These are phyloP conservation scores for Zasmidium angulare DNA, from an alignment of 2,329 filamentous ascomycete species.

Conservation along the genomic window DNA sequence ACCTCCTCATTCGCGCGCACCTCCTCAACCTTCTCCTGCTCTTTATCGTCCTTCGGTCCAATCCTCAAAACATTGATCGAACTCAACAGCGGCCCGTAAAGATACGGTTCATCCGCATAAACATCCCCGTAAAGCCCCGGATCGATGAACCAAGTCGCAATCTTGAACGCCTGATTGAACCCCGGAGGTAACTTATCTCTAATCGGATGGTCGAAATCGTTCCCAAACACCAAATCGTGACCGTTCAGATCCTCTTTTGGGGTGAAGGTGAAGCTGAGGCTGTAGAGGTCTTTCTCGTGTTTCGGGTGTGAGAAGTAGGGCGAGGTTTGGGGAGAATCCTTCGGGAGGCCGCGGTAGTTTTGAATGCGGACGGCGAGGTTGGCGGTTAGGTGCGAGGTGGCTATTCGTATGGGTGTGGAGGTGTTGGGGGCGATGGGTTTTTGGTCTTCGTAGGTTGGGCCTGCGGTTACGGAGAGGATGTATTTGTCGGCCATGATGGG, in stretches of 20 bases:
- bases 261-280: slow-evolving; percentile 74
- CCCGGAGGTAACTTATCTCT: slow-evolving; percentile 81
- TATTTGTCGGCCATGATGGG: slow-evolving; percentile 65
- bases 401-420: slow-evolving; percentile 61
- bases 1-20: slow-evolving; percentile 56
- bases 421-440: slow-evolving; percentile 74
- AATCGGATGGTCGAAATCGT: slow-evolving; percentile 92
- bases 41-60: slow-evolving; percentile 49
- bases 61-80: slow-evolving; percentile 76
- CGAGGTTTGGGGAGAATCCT: slow-evolving; percentile 65
- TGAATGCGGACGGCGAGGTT: slow-evolving; percentile 74
- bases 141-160: slow-evolving; percentile 89
- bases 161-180: slow-evolving; percentile 78
- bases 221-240: slow-evolving; percentile 81
- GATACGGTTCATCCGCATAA: slow-evolving; percentile 79
- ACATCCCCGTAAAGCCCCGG: slow-evolving; percentile 87
- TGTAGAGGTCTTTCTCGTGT: slow-evolving; percentile 78
- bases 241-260: slow-evolving; percentile 68
- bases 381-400: slow-evolving; percentile 62
- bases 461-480: slow-evolving; percentile 77
- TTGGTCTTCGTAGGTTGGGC: slow-evolving; percentile 74
- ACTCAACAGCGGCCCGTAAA: slow-evolving; percentile 79
- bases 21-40: slow-evolving; percentile 34
- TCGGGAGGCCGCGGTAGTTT: slow-evolving; percentile 67
- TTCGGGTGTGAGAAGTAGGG: slow-evolving; percentile 73